Base-by-base conservation (phyloP, 148 eudicot species). In the Vaccinium corymbosum region DNA sequence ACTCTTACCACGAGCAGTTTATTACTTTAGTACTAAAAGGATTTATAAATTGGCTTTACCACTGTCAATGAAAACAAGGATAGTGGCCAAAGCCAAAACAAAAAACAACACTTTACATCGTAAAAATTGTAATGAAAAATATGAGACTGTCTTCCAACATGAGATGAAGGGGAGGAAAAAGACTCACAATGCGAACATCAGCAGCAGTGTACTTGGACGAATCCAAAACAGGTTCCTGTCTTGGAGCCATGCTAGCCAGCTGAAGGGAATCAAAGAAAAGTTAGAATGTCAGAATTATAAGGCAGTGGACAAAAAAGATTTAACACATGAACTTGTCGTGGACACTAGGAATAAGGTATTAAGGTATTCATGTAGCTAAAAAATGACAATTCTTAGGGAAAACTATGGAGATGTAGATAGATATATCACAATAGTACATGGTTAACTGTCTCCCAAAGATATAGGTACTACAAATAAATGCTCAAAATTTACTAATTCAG, bases 181-280 rank as follows among this genome's bases (percentile, higher is more conserved):
- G 72, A 91, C 97, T 93, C 80, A 96, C 99, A 81, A 96, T 92
- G 87, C 99, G 98, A 86, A 96, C 99, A 91, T 94, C 98, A 74
- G 90, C 95, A 81, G 98, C 94, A 82, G 98, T 90, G 85, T 92
- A 95, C 90, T 93, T 95, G 68, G 92, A 78, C 19, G 97, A 86
- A 86, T 96, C 99, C 53, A 74, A 64, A 53, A 85, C 87, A 87
- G 97, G 97, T 85, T 94, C 99, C 78, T 84, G 97, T 64, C 95
- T 90, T 13, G 92, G 93, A 85, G 97, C 95, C 29, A 64, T 29
- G 70, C 70, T 64, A 64, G 70, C 70, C 82, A 94, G 88, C 97
- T 95, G 90, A 14, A 87, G 79, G 59, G 59, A 86, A 83, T 59
- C 11, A 76, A 3, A 57, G 76, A 29, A 11, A 56, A 78, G 9